phyloP scores from a whole-genome alignment of 805 yeast genomes.

The Kockiozyma suomiensis region DNA sequence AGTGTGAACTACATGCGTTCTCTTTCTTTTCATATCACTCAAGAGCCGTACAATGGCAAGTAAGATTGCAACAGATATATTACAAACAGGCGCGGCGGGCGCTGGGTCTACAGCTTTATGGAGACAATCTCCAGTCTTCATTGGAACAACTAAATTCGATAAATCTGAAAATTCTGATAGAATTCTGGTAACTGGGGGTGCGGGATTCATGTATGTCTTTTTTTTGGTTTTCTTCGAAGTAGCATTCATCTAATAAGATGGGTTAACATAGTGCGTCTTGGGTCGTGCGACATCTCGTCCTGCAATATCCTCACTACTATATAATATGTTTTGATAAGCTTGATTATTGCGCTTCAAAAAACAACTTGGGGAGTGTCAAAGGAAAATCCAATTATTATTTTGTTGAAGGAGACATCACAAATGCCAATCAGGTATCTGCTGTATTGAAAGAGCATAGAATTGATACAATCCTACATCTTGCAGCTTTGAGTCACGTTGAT shows the following conservation, averaged over 20 bases:
- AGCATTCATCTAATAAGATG: background rate
- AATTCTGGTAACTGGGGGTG: conserved; percentile 57
- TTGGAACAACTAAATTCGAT: conserved; percentile 26
- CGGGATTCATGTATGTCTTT: conserved; percentile 52
- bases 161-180: conserved; percentile 8
- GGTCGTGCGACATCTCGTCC: conserved; percentile 46
- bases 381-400: conserved; percentile 38
- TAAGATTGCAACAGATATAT: background rate
- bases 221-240: background rate
- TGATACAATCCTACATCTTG: conserved; percentile 52
- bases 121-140: conserved; percentile 22
- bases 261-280: conserved; percentile 48
- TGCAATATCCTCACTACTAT: conserved; percentile 38
- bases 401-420: conserved; percentile 46
- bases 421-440: conserved; percentile 34
- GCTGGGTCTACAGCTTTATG: conserved; percentile 1
- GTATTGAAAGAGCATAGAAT: conserved; percentile 37
- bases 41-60: background rate
- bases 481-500: conserved; percentile 62
- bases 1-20: background rate
- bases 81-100: background rate
- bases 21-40: too few relatives aligned
- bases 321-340: conserved; percentile 53
- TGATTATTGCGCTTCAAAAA: conserved; percentile 49
- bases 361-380: conserved; percentile 41